These are phyloP conservation scores for Xylariaceae sp. DNA, from an alignment of 2,329 filamentous ascomycete species.

Conservation along the genomic window DNA sequence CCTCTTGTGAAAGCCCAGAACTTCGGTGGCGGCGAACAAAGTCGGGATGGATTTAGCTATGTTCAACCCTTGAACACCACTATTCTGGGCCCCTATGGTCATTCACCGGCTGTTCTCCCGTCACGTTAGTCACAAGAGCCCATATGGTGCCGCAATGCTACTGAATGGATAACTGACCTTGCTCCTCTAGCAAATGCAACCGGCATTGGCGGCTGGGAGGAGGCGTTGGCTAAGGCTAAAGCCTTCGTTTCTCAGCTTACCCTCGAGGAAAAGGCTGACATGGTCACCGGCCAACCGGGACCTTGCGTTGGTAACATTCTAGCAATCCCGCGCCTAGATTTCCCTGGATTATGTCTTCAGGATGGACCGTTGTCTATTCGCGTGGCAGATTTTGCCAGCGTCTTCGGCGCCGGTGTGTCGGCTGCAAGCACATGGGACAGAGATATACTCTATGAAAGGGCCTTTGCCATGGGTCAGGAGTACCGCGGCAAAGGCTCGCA, in stretches of 20 bases:
- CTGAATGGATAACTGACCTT: conserved; percentile 16
- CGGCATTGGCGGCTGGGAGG: conserved; percentile 31
- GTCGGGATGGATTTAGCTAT: conserved; percentile 40
- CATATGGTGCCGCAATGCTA: neutral
- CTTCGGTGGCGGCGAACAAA: conserved; percentile 29
- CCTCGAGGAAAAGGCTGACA: conserved; percentile 20
- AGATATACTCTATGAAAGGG: conserved; percentile 54
- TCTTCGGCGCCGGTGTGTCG: conserved; percentile 57
- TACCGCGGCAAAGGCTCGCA: conserved; percentile 65
- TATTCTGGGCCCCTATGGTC: conserved; percentile 44
- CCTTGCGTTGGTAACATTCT: conserved; percentile 15
- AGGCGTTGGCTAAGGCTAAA: neutral
- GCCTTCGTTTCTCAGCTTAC: conserved; percentile 16
- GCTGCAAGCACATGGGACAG: conserved; percentile 73
- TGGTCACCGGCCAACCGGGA: conserved; percentile 19
- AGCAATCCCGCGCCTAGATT: conserved; percentile 20
- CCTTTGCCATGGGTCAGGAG: conserved; percentile 43
- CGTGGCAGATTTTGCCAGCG: conserved; percentile 44
- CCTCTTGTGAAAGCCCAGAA: conserved; percentile 32
- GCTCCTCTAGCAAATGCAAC: conserved; percentile 38
- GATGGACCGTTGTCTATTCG: conserved; percentile 12
- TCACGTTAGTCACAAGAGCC: conserved; percentile 38
- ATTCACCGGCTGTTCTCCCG: conserved; percentile 41
- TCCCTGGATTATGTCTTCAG: conserved; percentile 19
- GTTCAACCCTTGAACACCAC: conserved; percentile 47